These are phyloP conservation scores for Solanum corneliomulleri DNA, from an alignment of 257 asterid genomes.

Conservation along the genomic window DNA sequence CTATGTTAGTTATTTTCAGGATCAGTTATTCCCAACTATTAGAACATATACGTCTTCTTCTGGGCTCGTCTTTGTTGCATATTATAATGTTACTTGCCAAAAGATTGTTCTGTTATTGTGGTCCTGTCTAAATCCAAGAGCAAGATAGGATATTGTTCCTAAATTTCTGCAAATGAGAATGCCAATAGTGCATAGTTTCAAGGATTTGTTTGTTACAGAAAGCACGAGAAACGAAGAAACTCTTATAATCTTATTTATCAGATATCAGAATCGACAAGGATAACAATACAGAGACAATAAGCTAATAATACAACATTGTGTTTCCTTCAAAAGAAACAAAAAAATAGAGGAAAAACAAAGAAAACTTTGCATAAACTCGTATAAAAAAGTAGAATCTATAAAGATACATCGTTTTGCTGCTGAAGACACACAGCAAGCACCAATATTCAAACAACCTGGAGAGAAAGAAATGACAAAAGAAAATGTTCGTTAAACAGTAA, in stretches of 20 bases:
- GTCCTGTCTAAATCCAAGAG: background rate
- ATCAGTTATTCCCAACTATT: background rate
- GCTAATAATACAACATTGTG: background rate
- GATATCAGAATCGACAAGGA: conserved; percentile 1
- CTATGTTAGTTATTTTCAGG: background rate
- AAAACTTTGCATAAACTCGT: background rate
- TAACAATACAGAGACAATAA: conserved; percentile 6
- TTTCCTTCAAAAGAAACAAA: background rate
- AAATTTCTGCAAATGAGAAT: background rate
- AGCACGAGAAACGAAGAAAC: background rate
- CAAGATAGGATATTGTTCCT: background rate
- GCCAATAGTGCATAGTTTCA: background rate
- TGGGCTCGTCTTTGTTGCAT: background rate
- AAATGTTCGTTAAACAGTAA: background rate
- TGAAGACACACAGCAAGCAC: background rate
- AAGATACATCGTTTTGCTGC: background rate
- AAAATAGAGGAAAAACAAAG: background rate
- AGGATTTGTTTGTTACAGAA: background rate
- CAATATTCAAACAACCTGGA: background rate
- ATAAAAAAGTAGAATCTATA: background rate
- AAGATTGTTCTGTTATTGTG: background rate
- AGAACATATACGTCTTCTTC: background rate
- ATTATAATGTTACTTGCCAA: background rate
- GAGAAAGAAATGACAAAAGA: background rate
- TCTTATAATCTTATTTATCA: background rate